Evolutionary conservation across 2,329 filamentous ascomycete species (phyloP).

Genomic region (Fonsecaea pugnacius): DNA sequence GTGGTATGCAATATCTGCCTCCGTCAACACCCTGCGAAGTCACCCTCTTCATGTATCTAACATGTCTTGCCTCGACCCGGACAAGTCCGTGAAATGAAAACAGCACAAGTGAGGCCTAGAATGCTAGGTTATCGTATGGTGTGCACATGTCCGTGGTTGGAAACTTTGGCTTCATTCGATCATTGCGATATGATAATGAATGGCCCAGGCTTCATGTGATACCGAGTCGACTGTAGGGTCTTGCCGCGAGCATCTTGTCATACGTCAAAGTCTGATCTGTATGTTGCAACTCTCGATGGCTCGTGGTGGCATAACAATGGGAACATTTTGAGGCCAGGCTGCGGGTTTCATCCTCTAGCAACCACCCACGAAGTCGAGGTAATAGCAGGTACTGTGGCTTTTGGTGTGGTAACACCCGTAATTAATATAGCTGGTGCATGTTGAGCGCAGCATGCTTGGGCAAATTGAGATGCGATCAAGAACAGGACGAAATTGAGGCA

Average conservation of each 20-base stretch:
- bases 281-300: neutral
- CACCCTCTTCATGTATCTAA: slow-evolving; percentile 1
- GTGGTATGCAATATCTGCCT: neutral
- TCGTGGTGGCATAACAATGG: neutral
- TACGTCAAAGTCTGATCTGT: neutral
- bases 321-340: neutral
- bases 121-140: neutral
- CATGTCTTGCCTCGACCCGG: neutral
- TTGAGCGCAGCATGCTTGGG: neutral
- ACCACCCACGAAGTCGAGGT: neutral
- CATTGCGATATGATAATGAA: neutral
- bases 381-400: neutral
- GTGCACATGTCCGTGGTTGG: slow-evolving; percentile 32
- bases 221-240: neutral
- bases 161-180: slow-evolving; percentile 38
- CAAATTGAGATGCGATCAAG: neutral
- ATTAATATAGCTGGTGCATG: neutral
- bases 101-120: neutral
- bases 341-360: neutral
- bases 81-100: slow-evolving; percentile 1
- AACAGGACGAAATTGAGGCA: neutral
- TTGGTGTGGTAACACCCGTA: neutral
- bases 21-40: neutral
- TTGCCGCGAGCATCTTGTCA: neutral
- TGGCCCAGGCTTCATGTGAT: neutral